Evolutionary conservation across 345 rosid species (phyloP).

Genomic region (Xanthoceras sorbifolium): DNA sequence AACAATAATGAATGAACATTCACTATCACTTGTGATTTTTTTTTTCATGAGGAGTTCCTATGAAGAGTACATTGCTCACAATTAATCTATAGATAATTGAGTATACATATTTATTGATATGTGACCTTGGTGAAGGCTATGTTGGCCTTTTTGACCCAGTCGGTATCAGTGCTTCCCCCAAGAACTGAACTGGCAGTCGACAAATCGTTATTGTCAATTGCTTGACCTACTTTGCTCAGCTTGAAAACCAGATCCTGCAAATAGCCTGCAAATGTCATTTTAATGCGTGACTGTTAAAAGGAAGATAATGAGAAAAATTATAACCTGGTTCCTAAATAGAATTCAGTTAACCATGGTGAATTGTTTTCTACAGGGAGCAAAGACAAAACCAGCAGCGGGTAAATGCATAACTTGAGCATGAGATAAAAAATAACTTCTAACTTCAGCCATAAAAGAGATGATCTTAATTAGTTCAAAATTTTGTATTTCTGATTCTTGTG

Average conservation of each 20-base stretch:
- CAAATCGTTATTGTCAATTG: slow-evolving; percentile 83
- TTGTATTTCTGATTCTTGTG: not conserved
- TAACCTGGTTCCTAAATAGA: not conserved
- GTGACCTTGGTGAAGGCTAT: slow-evolving; percentile 73
- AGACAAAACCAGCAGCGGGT: too few relatives aligned
- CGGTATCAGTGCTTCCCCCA: slow-evolving; percentile 60
- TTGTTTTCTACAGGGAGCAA: too few relatives aligned
- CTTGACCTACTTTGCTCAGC: slow-evolving; percentile 89
- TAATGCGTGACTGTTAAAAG: not conserved
- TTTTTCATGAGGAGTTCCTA: not conserved
- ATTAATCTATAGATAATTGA: not conserved
- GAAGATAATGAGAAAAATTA: not conserved
- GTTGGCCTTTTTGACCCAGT: slow-evolving; percentile 76
- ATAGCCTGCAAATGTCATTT: slow-evolving; percentile 56
- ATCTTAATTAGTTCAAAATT: not conserved
- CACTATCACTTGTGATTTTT: not conserved
- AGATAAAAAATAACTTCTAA: not conserved
- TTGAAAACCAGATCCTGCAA: slow-evolving; percentile 87
- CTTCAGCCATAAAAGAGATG: not conserved
- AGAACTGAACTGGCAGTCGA: slow-evolving; percentile 70
- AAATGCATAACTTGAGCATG: not conserved
- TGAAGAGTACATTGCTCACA: not conserved
- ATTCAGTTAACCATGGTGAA: not conserved
- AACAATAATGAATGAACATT: not conserved
- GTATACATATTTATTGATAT: not conserved